Conservation (phyloP, 2,329 filamentous ascomycete genomes). For the Arthroderma sp. region DNA sequence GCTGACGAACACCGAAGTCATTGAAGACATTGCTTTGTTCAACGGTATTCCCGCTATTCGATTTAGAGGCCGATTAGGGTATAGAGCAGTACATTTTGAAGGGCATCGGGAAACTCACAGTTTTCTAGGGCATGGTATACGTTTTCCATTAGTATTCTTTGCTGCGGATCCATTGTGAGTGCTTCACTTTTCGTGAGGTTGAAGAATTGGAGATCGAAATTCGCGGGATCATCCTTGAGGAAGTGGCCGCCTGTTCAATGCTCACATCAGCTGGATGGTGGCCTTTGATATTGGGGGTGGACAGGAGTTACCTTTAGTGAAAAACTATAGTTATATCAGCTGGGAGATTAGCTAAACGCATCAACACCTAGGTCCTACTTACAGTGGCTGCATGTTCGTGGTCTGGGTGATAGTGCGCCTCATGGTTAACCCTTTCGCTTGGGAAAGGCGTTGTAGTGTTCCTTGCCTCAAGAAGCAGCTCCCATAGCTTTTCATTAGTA, state of each 20-base stretch:
- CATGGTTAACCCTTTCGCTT: conserved; percentile 22
- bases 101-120: conserved; percentile 4
- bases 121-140: conserved; percentile 13
- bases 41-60: conserved; percentile 11
- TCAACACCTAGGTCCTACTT: conserved; percentile 4
- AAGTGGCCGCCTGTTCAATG: conserved; percentile 9
- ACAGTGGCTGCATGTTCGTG: conserved; percentile 22
- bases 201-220: conserved; percentile 12
- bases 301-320: background rate
- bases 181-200: conserved; percentile 9
- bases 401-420: conserved; percentile 27
- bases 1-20: conserved; percentile 11
- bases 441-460: conserved; percentile 23
- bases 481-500: conserved; percentile 21
- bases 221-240: conserved; percentile 7
- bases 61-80: background rate
- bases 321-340: background rate
- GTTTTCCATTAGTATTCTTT: conserved; percentile 12
- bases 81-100: background rate
- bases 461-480: conserved; percentile 19
- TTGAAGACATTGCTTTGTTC: conserved; percentile 9
- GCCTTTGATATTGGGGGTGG: background rate
- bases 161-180: conserved; percentile 12
- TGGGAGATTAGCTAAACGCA: background rate
- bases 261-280: background rate